Evolutionary conservation across 116 monocot species (phyloP), one percentile per base, ranked within the genome.

Genomic region (Trichopus zeylanicus): DNA sequence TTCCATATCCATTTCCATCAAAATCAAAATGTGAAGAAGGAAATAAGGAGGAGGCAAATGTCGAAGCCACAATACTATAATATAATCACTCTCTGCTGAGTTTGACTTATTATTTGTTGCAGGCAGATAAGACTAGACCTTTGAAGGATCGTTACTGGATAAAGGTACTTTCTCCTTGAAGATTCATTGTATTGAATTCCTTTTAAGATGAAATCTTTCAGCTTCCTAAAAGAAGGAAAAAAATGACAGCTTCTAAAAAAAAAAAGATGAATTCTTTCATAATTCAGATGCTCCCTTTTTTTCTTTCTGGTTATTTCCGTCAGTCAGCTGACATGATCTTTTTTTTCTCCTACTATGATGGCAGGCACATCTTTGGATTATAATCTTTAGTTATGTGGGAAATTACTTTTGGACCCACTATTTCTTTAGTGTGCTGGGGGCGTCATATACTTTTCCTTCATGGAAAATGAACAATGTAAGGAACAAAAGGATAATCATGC

Each of bases 381-480:
- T 85, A 55, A 84, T 98, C 57, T 98, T 91, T 61, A 91, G 97
- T 56, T 98, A 98, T 75, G 91, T 98, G 27, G 97, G 97, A 33
- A 98, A 98, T 68, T 98, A 98, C 69, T 98, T 98, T 72, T 91
- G 97, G 97, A 98, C 97, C 42, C 97, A 98, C 70, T 98, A 98
- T 56, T 98, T 98, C 79, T 98, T 98, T 63, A 87, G 71, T 24
- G 91, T 91, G 55, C 85, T 98, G 68, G 91, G 97, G 31, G 97
- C 97, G 23, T 88, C 91, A 42, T 98, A 98, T 71, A 98, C 97
- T 48, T 98, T 98, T 34, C 97, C 97, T 37, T 98, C 97, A 69
- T 98, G 87, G 87, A 84, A 69, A 68, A 98, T 98, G 91, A 98
- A 98, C 48, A 80, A 91, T 72, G 97, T 91, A 88, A 85, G 84